Evolutionary conservation across 352 stramenopile genomes (phyloP), one percentile per base, ranked within the genome.

Genomic region (Globisporangium rhizosaccharum): DNA sequence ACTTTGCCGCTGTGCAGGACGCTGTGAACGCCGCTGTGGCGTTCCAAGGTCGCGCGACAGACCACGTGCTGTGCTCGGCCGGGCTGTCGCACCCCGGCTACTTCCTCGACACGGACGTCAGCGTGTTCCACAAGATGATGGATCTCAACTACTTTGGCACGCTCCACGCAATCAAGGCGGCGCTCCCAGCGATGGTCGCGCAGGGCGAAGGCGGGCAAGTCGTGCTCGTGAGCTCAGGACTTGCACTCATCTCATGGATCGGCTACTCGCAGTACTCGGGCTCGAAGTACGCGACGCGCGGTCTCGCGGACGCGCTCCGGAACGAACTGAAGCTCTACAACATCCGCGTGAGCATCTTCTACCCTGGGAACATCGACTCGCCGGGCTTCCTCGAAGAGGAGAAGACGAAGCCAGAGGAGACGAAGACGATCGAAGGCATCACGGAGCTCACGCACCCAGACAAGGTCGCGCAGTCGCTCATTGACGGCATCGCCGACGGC

Each of bases 131-230:
- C 68, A 79, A 82, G 68, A 85, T 87, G 51, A 94, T 94, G 79
- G 82, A 94, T 55, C 70, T 94, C 52, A 92, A 96, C 68, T 96
- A 93, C 75, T 91, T 96, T 59, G 84, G 84, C 36, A 80, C 81
- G 48, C 66, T 96, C 30, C 70, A 94, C 65, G 62, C 78, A 17
- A 79, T 93, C 57, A 92, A 93, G 61, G 84, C 84, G 15, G 82
- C 80, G n/a, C 65, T 96, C 48, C 84, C 84, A 18, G 73, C 73
- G 11, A 94, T 96, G 84, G 68, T 92, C 41, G 51, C 74, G 41
- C 70, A 75, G 39, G 63, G 70, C 57, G 71, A 90, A 58, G 69
- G 70, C 46, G 81, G 83, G 2, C 76, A 86, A 3, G 70, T 94
- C 60, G 72, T 94, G 54, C 69, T 94, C 45, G 74, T 94, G 58